Conservation (phyloP, 2,329 filamentous ascomycete species). For the Phialocephala sp. region DNA sequence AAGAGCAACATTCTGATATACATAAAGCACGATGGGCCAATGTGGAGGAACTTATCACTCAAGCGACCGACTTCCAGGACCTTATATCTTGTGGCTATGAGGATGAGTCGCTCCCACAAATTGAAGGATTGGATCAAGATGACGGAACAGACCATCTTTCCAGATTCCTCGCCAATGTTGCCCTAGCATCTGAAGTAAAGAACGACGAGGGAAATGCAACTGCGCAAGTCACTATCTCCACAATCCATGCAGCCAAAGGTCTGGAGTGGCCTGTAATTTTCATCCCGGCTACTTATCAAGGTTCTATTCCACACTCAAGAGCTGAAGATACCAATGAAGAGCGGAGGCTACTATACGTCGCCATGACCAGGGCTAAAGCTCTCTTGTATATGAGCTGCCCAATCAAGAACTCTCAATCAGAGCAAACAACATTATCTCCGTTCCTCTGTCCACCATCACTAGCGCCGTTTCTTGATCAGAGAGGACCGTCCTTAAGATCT, state of each 20-base stretch:
- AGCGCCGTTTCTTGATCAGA: slow-evolving; percentile 58
- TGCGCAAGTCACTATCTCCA: slow-evolving; percentile 84
- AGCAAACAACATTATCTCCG: slow-evolving; percentile 69
- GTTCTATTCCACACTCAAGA: slow-evolving; percentile 87
- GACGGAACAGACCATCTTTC: slow-evolving; percentile 70
- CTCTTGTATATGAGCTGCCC: slow-evolving; percentile 87
- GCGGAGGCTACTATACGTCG: slow-evolving; percentile 87
- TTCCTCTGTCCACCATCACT: slow-evolving; percentile 68
- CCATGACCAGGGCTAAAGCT: slow-evolving; percentile 91
- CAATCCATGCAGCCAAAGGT: slow-evolving; percentile 94
- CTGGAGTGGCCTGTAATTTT: slow-evolving; percentile 97
- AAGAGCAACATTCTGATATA: slow-evolving; percentile 73
- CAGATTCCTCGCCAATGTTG: slow-evolving; percentile 87
- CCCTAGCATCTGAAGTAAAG: slow-evolving; percentile 81
- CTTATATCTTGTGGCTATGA: slow-evolving; percentile 43
- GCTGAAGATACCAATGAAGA: slow-evolving; percentile 89
- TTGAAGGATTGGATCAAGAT: slow-evolving; percentile 74
- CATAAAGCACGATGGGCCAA: slow-evolving; percentile 85
- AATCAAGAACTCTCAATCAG: slow-evolving; percentile 65
- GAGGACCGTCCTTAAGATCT: slow-evolving; percentile 73
- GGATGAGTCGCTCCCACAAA: slow-evolving; percentile 64
- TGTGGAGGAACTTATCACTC: slow-evolving; percentile 82
- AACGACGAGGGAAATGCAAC: slow-evolving; percentile 62
- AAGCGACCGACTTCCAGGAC: slow-evolving; percentile 73
- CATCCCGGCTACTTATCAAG: slow-evolving; percentile 86